phyloP scores from a whole-genome alignment of 257 asterid genomes.

The Salvia miltiorrhiza region DNA sequence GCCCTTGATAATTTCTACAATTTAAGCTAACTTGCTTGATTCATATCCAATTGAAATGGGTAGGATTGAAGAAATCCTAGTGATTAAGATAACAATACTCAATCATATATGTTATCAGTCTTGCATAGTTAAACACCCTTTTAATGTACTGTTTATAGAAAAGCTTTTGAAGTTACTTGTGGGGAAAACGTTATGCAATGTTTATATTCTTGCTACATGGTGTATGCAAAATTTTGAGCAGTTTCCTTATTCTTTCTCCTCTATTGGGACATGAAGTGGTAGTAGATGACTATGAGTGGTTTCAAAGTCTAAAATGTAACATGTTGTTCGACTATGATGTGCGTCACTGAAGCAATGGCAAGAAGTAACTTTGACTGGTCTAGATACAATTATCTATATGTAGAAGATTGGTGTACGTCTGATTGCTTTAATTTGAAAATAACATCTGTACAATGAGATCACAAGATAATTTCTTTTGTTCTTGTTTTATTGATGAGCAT shows the following conservation, averaged over 20 bases:
- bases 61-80: no score
- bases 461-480: constrained; percentile 4
- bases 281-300: background rate
- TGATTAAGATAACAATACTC: no score
- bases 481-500: constrained; percentile 11
- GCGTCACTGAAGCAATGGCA: background rate
- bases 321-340: background rate
- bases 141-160: background rate
- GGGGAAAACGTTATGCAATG: background rate
- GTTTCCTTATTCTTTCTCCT: background rate
- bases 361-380: background rate
- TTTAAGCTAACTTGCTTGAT: no score
- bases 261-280: constrained; percentile 2
- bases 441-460: background rate
- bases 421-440: background rate
- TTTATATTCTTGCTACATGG: background rate
- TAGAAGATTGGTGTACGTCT: background rate
- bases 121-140: no score
- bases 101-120: no score
- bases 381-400: background rate
- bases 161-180: background rate
- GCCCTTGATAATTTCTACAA: no score
- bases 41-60: no score
- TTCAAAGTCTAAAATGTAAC: background rate
- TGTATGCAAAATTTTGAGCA: constrained; percentile 1